Conservation (phyloP, 257 asterid genomes). For the Nicotiana noctiflora region DNA sequence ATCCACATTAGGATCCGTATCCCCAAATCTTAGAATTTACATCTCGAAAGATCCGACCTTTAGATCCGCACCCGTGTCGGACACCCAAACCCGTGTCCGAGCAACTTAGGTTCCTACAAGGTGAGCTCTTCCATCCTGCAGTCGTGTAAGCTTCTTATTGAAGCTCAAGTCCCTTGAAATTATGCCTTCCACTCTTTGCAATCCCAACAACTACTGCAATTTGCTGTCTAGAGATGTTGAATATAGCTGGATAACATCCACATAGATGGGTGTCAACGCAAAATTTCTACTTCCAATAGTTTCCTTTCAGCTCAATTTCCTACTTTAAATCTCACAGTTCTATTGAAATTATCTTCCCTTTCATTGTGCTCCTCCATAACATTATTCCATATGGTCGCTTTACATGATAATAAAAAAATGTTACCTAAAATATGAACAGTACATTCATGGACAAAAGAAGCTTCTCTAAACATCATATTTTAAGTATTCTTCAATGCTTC, state of each 20-base stretch:
- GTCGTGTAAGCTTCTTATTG: background rate
- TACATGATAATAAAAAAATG: background rate
- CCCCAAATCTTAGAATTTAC: too few relatives aligned
- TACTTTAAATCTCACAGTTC: background rate
- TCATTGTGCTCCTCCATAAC: background rate
- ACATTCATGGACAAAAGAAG: background rate
- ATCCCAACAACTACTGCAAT: background rate
- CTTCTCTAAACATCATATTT: background rate
- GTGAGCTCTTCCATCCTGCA: background rate
- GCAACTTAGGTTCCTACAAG: background rate
- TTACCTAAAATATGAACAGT: background rate
- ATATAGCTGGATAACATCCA: background rate
- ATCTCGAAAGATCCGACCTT: too few relatives aligned
- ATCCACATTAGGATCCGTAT: too few relatives aligned
- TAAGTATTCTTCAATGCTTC: background rate
- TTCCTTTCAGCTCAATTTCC: background rate
- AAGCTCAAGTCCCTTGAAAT: background rate
- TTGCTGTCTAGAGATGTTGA: background rate
- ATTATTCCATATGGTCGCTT: background rate
- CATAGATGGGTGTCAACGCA: background rate
- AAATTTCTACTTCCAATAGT: background rate
- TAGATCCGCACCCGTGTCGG: too few relatives aligned
- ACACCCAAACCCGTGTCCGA: too few relatives aligned
- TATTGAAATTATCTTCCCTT: background rate
- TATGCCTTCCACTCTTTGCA: background rate